Conservation (phyloP, 345 rosid genomes). For the Citrus inodora region DNA sequence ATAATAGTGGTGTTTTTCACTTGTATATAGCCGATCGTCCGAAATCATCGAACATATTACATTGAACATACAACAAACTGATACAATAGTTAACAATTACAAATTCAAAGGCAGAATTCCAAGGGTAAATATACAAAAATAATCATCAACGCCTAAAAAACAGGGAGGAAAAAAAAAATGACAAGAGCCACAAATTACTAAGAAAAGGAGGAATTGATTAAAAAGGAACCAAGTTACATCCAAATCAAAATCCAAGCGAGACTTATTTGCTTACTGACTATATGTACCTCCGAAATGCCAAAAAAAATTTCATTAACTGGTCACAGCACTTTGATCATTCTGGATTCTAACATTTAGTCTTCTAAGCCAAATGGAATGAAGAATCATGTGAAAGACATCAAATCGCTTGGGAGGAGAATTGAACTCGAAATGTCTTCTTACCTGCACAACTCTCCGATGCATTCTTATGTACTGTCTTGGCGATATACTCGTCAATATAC, state of each 20-base stretch:
- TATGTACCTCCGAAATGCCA: background rate
- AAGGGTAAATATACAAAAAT: background rate
- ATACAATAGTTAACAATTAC: too few relatives aligned
- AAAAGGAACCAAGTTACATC: background rate
- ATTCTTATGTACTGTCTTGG: slow-evolving; percentile 75
- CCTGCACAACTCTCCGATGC: slow-evolving; percentile 69
- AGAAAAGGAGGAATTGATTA: background rate
- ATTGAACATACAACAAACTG: too few relatives aligned
- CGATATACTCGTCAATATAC: slow-evolving; percentile 51
- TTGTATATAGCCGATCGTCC: too few relatives aligned
- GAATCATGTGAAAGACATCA: slow-evolving; percentile 92
- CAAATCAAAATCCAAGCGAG: background rate
- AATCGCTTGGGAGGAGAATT: slow-evolving; percentile 74
- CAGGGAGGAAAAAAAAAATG: too few relatives aligned
- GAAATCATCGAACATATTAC: too few relatives aligned
- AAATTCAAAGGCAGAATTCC: too few relatives aligned
- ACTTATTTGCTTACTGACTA: background rate
- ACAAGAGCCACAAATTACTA: background rate
- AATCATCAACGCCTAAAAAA: background rate
- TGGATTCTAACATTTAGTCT: slow-evolving; percentile 65
- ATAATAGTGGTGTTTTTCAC: too few relatives aligned
- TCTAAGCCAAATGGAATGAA: slow-evolving; percentile 87
- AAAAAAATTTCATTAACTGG: background rate
- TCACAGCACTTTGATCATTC: slow-evolving; percentile 15
- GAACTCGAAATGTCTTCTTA: slow-evolving; percentile 77